Conservation (phyloP, 257 asterid genomes). For the Nicotiana undulata region DNA sequence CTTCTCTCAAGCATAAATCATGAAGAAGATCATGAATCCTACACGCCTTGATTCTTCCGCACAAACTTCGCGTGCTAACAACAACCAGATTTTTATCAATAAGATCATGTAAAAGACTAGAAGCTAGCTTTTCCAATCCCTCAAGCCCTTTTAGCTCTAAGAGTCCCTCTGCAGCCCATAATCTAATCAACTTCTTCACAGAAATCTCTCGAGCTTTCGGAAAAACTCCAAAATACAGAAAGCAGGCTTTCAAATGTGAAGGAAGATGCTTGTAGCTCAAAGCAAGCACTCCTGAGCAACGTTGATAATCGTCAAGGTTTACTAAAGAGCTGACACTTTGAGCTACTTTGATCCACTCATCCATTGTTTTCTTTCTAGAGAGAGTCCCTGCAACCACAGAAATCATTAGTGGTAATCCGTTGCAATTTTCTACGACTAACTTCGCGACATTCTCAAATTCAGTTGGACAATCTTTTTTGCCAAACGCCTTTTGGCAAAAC, state of each 20-base stretch:
- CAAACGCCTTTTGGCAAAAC: neutral
- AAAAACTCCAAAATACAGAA: neutral
- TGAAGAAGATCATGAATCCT: neutral
- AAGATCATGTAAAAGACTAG: neutral
- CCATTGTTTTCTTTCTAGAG: neutral
- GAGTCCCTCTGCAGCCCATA: neutral
- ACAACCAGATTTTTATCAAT: neutral
- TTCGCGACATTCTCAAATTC: neutral
- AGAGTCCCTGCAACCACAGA: neutral
- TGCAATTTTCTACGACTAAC: neutral
- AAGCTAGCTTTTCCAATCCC: neutral
- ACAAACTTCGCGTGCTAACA: neutral
- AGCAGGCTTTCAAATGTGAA: neutral
- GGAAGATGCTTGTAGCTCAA: constrained; percentile 1
- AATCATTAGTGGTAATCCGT: neutral
- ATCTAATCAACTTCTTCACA: neutral
- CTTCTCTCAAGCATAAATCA: neutral
- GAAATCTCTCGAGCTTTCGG: neutral
- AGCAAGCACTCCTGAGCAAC: neutral
- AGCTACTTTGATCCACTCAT: neutral
- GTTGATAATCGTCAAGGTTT: neutral
- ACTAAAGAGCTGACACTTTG: neutral
- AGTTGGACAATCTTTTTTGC: neutral
- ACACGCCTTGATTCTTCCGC: neutral
- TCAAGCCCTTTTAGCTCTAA: neutral